Conservation (phyloP, 192 early-diverging fungal species). For the Jimgerdemannia flammicorona region DNA sequence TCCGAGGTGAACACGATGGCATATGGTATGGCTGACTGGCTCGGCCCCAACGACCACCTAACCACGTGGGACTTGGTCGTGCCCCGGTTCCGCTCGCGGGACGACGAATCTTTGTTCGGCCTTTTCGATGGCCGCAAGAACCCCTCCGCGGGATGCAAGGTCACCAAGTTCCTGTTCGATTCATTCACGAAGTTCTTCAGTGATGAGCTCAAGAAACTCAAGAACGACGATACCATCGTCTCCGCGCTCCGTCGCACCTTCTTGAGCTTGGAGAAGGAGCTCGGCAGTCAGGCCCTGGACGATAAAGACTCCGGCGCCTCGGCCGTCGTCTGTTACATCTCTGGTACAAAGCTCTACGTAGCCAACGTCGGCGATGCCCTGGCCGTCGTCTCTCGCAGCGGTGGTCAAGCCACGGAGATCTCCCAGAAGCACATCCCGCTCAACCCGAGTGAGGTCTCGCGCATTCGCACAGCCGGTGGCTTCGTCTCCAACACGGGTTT, state of each 20-base stretch:
- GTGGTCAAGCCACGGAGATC: conserved; percentile 61
- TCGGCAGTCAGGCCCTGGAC: conserved; percentile 41
- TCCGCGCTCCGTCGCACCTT: conserved; percentile 81
- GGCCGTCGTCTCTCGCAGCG: conserved; percentile 68
- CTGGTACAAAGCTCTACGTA: conserved; percentile 72
- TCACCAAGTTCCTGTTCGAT: conserved; percentile 72
- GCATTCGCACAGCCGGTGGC: conserved; percentile 78
- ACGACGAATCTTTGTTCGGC: conserved; percentile 87
- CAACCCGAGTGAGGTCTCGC: conserved; percentile 61
- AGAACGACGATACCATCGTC: conserved; percentile 50
- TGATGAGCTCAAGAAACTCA: conserved; percentile 70
- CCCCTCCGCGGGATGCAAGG: conserved; percentile 44
- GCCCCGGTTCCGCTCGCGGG: conserved; percentile 76
- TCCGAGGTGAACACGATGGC: conserved; percentile 78
- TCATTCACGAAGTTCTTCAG: conserved; percentile 62
- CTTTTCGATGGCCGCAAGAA: conserved; percentile 74
- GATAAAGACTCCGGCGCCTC: conserved; percentile 61
- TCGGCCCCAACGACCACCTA: conserved; percentile 64
- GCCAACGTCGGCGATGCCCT: conserved; percentile 85
- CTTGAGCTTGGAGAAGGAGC: conserved; percentile 75
- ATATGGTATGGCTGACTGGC: conserved; percentile 84
- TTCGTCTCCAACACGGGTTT: conserved; percentile 72
- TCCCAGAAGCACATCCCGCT: conserved; percentile 70
- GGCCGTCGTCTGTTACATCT: conserved; percentile 75
- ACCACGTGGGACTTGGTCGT: conserved; percentile 84